Conservation (phyloP, 495 filamentous ascomycete genomes). For the Trichoderma reesei region DNA sequence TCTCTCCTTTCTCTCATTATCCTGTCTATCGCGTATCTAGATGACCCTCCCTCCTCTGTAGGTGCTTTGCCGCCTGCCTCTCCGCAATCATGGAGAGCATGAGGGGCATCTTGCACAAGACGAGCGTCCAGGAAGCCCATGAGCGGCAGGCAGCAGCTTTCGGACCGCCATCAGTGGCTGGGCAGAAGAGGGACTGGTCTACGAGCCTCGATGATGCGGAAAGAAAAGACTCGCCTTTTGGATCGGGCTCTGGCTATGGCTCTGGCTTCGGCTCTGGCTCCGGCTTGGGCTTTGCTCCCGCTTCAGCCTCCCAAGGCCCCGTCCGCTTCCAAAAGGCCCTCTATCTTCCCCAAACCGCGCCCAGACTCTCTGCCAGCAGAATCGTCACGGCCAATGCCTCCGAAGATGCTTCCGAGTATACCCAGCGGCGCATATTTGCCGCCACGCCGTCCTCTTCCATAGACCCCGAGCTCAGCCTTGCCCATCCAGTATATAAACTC, state of each 20-base stretch:
- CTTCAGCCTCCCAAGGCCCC: slow-evolving; percentile 14
- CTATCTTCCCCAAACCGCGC: slow-evolving; percentile 14
- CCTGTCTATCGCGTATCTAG: background rate
- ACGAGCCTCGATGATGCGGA: slow-evolving; percentile 8
- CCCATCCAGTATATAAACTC: slow-evolving; percentile 56
- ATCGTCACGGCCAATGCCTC: slow-evolving; percentile 19
- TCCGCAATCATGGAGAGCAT: slow-evolving; percentile 10
- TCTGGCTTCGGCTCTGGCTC: background rate
- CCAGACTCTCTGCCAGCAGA: slow-evolving; percentile 26
- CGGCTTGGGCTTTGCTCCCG: background rate
- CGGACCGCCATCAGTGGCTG: background rate
- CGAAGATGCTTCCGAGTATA: slow-evolving; percentile 31
- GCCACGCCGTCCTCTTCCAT: slow-evolving; percentile 41
- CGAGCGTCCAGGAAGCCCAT: slow-evolving; percentile 16
- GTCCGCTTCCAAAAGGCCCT: slow-evolving; percentile 19
- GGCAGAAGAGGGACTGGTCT: slow-evolving; percentile 9
- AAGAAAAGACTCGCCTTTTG: background rate
- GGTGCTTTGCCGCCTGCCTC: background rate
- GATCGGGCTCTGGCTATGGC: background rate
- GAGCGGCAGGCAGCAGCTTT: slow-evolving; percentile 14
- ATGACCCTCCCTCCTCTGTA: background rate
- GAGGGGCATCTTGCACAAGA: slow-evolving; percentile 12
- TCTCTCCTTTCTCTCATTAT: background rate
- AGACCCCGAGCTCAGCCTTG: slow-evolving; percentile 52
- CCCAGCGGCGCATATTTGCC: slow-evolving; percentile 31